phyloP scores from a whole-genome alignment of 2,329 filamentous ascomycete genomes.

The Aspergillus ochraceus region DNA sequence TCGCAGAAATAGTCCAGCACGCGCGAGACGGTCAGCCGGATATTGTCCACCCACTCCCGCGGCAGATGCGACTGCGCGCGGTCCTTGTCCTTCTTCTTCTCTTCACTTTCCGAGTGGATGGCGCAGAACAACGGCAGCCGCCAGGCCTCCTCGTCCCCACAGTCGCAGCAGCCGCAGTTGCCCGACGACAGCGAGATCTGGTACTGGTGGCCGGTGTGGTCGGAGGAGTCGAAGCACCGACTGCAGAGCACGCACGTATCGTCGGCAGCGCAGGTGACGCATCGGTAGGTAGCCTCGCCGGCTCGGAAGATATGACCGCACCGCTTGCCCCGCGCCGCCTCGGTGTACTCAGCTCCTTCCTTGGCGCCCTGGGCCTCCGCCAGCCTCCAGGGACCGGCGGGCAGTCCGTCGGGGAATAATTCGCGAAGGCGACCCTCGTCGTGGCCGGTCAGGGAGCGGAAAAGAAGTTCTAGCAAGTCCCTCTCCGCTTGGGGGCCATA shows the following conservation, averaged over 20 bases:
- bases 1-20: conserved; percentile 95
- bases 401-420: conserved; percentile 77
- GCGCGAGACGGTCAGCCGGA: conserved; percentile 81
- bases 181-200: conserved; percentile 83
- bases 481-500: conserved; percentile 71
- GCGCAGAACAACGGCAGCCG: conserved; percentile 78
- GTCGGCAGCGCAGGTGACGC: conserved; percentile 90
- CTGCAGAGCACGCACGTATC: conserved; percentile 95
- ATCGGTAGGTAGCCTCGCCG: conserved; percentile 91
- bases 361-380: conserved; percentile 86
- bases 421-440: conserved; percentile 71
- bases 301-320: conserved; percentile 97
- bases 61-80: conserved; percentile 69
- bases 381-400: conserved; percentile 68
- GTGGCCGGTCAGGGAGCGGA: conserved; percentile 79
- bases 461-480: conserved; percentile 76
- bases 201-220: conserved; percentile 91
- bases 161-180: conserved; percentile 96
- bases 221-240: conserved; percentile 90
- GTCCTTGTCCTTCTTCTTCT: conserved; percentile 46
- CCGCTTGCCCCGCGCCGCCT: conserved; percentile 84
- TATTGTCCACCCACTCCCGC: conserved; percentile 71
- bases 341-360: conserved; percentile 92
- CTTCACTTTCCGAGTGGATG: conserved; percentile 73
- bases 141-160: conserved; percentile 95